A percentile compares a stretch with the other conserved stretches of the same genome.
phyloP scores from a whole-genome alignment of 2,329 filamentous ascomycete genomes.

The Colletotrichum liriopes region DNA sequence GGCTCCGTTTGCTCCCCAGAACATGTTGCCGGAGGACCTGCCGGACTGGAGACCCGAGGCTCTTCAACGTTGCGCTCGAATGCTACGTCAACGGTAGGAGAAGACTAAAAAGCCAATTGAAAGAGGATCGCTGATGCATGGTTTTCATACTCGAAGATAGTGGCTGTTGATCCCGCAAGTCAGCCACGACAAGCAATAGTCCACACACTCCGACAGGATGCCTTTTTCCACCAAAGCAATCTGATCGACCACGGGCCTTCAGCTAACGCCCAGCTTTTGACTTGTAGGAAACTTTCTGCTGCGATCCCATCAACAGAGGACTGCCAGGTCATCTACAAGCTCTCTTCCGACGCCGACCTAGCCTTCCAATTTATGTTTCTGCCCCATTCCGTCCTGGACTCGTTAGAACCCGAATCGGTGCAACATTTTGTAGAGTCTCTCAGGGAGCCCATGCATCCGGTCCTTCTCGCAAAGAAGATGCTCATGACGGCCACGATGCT shows the following conservation, averaged over 20 bases:
- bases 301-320: conserved; percentile 45
- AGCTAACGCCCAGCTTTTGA: conserved; percentile 13
- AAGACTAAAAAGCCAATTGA: too few relatives aligned
- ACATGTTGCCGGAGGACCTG: not conserved
- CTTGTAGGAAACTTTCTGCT: conserved; percentile 42
- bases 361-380: conserved; percentile 48
- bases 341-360: conserved; percentile 32
- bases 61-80: not conserved
- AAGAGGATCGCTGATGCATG: not conserved
- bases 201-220: too few relatives aligned
- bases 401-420: conserved; percentile 3
- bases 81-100: not conserved
- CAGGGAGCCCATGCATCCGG: conserved; percentile 53
- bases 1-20: not conserved
- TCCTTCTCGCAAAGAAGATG: conserved; percentile 58
- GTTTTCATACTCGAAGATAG: too few relatives aligned
- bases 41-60: not conserved
- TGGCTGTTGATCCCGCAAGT: too few relatives aligned
- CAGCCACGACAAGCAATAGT: not conserved
- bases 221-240: not conserved
- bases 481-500: conserved; percentile 56
- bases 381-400: conserved; percentile 42
- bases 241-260: conserved; percentile 35
- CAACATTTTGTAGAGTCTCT: conserved; percentile 40
- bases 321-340: conserved; percentile 39